Conservation (phyloP, 176 grass and related monocot genomes). For the Musa troglodytarum region DNA sequence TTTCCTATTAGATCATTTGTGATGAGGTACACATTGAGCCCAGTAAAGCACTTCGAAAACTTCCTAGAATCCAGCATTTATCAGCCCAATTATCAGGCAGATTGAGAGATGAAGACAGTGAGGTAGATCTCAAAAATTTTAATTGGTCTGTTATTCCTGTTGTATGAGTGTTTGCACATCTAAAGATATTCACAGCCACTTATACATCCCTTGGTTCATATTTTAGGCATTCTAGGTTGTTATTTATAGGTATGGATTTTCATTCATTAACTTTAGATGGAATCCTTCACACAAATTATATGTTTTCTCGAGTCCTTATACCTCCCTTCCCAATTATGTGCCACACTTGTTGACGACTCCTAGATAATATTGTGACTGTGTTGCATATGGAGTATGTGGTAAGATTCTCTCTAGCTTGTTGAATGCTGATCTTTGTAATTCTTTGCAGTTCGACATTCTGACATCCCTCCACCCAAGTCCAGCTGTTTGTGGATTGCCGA, state of each 20-base stretch:
- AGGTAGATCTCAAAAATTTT: slow-evolving; percentile 31
- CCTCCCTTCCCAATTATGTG: neutral
- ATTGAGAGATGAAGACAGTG: slow-evolving; percentile 57
- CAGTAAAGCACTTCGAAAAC: slow-evolving; percentile 83
- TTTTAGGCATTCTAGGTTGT: neutral
- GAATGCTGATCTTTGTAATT: slow-evolving; percentile 4
- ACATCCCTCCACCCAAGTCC: slow-evolving; percentile 89
- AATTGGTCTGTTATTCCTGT: neutral
- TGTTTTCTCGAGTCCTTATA: too few species aligned
- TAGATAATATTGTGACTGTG: neutral
- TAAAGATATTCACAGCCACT: neutral
- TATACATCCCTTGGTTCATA: neutral
- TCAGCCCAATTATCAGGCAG: slow-evolving; percentile 72
- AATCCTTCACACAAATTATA: too few species aligned
- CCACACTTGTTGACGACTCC: neutral
- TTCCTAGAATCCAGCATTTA: slow-evolving; percentile 85
- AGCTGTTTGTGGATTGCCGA: slow-evolving; percentile 89
- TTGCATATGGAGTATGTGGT: neutral
- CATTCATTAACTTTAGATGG: neutral
- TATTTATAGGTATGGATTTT: neutral
- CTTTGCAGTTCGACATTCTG: slow-evolving; percentile 82
- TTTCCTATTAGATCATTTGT: slow-evolving; percentile 64
- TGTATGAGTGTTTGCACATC: neutral
- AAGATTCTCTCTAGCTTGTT: neutral
- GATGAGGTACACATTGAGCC: slow-evolving; percentile 73